Evolutionary conservation across 2,329 filamentous ascomycete genomes (phyloP).

Genomic region (Colletotrichum sidae): DNA sequence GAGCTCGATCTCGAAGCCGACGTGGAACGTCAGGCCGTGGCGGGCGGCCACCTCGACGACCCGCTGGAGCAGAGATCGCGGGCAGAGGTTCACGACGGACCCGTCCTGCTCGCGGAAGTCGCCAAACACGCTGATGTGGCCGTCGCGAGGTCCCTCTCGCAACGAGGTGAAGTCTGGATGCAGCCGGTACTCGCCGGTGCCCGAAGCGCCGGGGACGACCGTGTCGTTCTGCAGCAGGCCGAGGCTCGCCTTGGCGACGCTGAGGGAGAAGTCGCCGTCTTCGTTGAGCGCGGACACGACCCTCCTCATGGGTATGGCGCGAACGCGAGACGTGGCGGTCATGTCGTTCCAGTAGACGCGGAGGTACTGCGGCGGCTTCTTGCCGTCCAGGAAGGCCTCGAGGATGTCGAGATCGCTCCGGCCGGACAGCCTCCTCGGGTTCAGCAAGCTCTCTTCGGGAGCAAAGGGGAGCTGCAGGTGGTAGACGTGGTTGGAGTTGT

Average conservation of each 20-base stretch:
- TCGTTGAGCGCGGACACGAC: constrained; percentile 60
- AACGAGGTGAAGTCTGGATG: constrained; percentile 75
- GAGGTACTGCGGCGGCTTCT: constrained; percentile 71
- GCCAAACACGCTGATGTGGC: constrained; percentile 74
- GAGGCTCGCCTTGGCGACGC: constrained; percentile 73
- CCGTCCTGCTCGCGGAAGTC: constrained; percentile 72
- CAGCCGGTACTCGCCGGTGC: constrained; percentile 75
- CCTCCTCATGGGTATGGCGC: constrained; percentile 74
- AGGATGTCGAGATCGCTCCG: constrained; percentile 51
- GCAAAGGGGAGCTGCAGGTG: constrained; percentile 63
- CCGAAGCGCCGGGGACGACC: constrained; percentile 62
- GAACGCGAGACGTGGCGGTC: constrained; percentile 74
- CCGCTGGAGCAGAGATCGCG: constrained; percentile 70
- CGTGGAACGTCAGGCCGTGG: constrained; percentile 67
- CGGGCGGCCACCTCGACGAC: constrained; percentile 63
- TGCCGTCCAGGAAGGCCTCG: constrained; percentile 56
- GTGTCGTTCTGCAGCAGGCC: constrained; percentile 77
- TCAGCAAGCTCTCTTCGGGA: constrained; percentile 40
- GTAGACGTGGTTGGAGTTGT: constrained; percentile 83
- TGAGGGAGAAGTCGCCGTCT: constrained; percentile 61
- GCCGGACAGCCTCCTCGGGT: constrained; percentile 13
- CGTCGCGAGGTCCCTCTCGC: constrained; percentile 65
- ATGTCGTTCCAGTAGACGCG: constrained; percentile 84
- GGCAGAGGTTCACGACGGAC: constrained; percentile 66
- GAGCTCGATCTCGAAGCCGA: constrained; percentile 88